Evolutionary conservation across 2,329 filamentous ascomycete genomes (phyloP).

Genomic region (Apiospora pterosperma): DNA sequence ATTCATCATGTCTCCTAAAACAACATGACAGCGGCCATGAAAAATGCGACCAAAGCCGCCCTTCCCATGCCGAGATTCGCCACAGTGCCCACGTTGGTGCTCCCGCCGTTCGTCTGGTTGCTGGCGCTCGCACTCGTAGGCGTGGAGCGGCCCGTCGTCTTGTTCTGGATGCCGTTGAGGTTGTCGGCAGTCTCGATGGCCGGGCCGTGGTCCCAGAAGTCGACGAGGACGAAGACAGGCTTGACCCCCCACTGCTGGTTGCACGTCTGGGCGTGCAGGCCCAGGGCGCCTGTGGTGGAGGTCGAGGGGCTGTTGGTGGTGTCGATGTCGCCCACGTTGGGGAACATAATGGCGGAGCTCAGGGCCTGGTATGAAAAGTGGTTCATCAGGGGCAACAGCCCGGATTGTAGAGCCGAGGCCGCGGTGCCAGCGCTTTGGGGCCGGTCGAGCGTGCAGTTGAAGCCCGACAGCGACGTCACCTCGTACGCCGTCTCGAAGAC

Average conservation of each 20-base stretch:
- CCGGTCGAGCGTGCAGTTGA: constrained; percentile 69
- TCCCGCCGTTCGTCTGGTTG: constrained; percentile 14
- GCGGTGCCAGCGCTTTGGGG: constrained; percentile 50
- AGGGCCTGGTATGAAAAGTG: constrained; percentile 69
- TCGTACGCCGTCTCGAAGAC: constrained; percentile 74
- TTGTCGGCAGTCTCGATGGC: constrained; percentile 66
- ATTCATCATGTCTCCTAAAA: neutral
- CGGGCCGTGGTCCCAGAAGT: constrained; percentile 74
- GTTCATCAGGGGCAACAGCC: constrained; percentile 71
- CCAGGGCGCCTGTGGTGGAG: constrained; percentile 48
- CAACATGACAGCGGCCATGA: constrained; percentile 38
- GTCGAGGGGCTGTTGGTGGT: constrained; percentile 64
- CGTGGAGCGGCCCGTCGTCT: constrained; percentile 30
- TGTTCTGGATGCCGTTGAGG: constrained; percentile 54
- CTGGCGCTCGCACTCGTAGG: constrained; percentile 11
- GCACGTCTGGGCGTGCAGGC: constrained; percentile 52
- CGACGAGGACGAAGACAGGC: constrained; percentile 74
- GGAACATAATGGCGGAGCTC: constrained; percentile 53
- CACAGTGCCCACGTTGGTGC: constrained; percentile 12
- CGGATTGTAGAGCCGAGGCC: constrained; percentile 50
- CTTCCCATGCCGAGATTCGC: constrained; percentile 21
- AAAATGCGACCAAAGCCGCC: constrained; percentile 40
- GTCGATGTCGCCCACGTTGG: constrained; percentile 56
- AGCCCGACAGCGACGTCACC: constrained; percentile 57
- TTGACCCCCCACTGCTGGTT: constrained; percentile 53